Evolutionary conservation across 2,329 filamentous ascomycete genomes (phyloP).

Genomic region (Aspergillus texensis): DNA sequence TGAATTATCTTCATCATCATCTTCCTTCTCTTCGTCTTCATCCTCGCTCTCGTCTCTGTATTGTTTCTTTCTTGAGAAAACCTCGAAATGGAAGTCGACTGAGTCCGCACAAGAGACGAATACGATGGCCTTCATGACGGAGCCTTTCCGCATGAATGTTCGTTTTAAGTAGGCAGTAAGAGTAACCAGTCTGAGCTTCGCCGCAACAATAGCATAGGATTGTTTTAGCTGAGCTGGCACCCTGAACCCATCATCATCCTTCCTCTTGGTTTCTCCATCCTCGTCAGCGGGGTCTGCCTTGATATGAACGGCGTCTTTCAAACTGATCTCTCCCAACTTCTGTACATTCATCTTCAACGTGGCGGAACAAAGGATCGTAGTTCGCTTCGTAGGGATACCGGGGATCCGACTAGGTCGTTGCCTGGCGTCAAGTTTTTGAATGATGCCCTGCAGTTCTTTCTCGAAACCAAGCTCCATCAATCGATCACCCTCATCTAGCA

Average conservation of each 20-base stretch:
- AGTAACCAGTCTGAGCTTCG: conserved; percentile 88
- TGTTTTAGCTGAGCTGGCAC: conserved; percentile 94
- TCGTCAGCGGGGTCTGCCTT: conserved; percentile 65
- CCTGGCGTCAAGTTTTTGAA: conserved; percentile 73
- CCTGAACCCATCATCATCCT: conserved; percentile 65
- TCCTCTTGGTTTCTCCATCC: conserved; percentile 54
- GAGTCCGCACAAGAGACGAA: conserved; percentile 97
- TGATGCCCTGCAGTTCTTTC: conserved; percentile 85
- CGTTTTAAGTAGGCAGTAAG: conserved; percentile 82
- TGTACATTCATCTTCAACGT: conserved; percentile 99
- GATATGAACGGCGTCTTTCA: conserved; percentile 89
- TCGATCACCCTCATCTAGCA: conserved; percentile 95
- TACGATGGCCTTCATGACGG: conserved; percentile 94
- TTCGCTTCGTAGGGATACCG: conserved; percentile 69
- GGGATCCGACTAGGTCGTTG: conserved; percentile 65
- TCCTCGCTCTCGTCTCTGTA: conserved; percentile 26
- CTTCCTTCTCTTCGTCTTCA: conserved; percentile 26
- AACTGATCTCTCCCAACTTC: conserved; percentile 87
- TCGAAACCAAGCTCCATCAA: conserved; percentile 98
- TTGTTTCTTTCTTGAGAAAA: conserved; percentile 60
- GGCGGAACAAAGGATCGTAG: conserved; percentile 91
- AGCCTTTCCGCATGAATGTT: conserved; percentile 83
- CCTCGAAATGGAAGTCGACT: conserved; percentile 92
- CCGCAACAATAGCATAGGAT: conserved; percentile 81
- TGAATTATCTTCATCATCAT: conserved; percentile 27